Evolutionary conservation across 768 basidiomycete genomes (phyloP).

Genomic region (Suillus ampliporus): DNA sequence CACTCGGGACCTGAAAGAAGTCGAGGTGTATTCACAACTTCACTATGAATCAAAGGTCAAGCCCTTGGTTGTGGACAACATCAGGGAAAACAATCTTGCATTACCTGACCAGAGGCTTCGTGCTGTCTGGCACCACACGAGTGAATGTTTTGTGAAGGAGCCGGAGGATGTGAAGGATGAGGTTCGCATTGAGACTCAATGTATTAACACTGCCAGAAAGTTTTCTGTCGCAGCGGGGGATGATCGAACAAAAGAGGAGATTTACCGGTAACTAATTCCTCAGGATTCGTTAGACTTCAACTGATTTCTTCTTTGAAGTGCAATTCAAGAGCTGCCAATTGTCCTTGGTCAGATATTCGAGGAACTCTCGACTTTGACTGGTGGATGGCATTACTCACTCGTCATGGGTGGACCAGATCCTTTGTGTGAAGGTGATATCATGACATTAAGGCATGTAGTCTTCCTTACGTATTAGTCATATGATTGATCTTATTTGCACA

Average conservation of each 20-base stretch:
- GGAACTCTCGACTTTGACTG: neutral
- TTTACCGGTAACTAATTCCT: neutral
- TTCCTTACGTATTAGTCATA: too few relatives aligned
- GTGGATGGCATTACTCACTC: neutral
- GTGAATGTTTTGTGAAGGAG: neutral
- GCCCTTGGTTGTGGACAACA: neutral
- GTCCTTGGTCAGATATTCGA: neutral
- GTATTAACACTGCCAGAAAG: neutral
- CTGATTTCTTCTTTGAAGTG: neutral
- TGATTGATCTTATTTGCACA: neutral
- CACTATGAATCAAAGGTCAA: conserved; percentile 1
- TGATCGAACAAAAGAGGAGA: neutral
- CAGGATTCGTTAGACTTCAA: neutral
- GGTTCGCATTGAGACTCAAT: neutral
- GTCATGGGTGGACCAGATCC: neutral
- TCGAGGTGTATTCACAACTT: conserved; percentile 3
- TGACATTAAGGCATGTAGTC: neutral
- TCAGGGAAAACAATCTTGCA: neutral
- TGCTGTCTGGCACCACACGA: neutral
- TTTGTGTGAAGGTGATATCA: neutral
- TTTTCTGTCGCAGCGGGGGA: neutral
- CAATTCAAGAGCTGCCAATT: neutral
- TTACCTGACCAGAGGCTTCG: neutral
- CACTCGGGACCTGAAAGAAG: neutral
- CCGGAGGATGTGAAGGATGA: neutral